These are phyloP conservation scores for Teratosphaeria zuluensis DNA, from an alignment of 2,329 filamentous ascomycete species.

Conservation along the genomic window DNA sequence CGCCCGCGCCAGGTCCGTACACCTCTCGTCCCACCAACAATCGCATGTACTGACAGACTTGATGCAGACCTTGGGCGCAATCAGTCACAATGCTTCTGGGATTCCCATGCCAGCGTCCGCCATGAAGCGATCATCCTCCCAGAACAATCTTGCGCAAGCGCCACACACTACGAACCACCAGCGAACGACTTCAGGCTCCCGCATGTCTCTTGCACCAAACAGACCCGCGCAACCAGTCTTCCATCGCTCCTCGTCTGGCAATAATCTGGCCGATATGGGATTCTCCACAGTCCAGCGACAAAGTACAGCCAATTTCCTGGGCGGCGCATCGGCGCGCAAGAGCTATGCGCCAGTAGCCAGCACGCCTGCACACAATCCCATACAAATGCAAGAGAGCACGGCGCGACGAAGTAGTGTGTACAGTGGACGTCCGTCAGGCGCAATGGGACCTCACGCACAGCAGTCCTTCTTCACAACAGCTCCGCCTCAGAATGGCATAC, in stretches of 20 bases:
- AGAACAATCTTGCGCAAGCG: constrained; percentile 46
- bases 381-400: constrained; percentile 45
- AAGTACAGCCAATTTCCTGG: constrained; percentile 61
- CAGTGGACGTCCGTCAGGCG: constrained; percentile 50
- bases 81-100: constrained; percentile 65
- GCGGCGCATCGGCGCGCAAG: constrained; percentile 53
- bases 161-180: constrained; percentile 62
- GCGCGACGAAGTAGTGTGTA: constrained; percentile 66
- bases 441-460: constrained; percentile 49
- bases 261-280: constrained; percentile 68
- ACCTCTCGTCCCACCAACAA: background rate
- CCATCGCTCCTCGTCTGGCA: constrained; percentile 69
- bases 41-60: constrained; percentile 8
- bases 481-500: constrained; percentile 69
- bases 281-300: constrained; percentile 77
- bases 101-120: constrained; percentile 88
- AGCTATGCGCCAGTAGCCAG: constrained; percentile 55
- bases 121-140: constrained; percentile 84
- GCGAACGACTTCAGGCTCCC: constrained; percentile 72
- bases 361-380: constrained; percentile 34
- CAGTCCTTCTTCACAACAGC: constrained; percentile 94
- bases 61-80: constrained; percentile 68
- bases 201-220: constrained; percentile 74
- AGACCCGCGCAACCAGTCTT: constrained; percentile 83
- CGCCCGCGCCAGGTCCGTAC: constrained; percentile 73